phyloP scores from a whole-genome alignment of 352 stramenopile species.

The Globisporangium viniferum region DNA sequence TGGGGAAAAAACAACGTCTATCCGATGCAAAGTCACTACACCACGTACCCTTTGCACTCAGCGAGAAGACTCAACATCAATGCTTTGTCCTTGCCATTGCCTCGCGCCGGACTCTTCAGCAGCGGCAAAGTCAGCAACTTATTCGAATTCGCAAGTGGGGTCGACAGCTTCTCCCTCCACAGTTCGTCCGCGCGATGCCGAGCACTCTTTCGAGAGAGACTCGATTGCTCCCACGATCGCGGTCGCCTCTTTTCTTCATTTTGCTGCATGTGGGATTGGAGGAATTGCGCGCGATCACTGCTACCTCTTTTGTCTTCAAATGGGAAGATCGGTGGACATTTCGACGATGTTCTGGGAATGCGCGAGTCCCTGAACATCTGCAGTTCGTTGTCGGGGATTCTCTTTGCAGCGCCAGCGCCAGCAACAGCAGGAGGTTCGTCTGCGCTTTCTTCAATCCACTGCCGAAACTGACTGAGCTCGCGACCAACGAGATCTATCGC shows the following conservation, averaged over 20 bases:
- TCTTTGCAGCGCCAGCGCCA: slow-evolving; percentile 45
- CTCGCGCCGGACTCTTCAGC: slow-evolving; percentile 21
- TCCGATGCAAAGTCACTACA: background rate
- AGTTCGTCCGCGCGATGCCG: background rate
- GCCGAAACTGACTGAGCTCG: slow-evolving; percentile 31
- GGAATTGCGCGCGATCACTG: background rate
- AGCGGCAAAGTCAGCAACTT: slow-evolving; percentile 29
- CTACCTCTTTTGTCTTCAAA: background rate
- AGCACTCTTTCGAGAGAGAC: slow-evolving; percentile 7
- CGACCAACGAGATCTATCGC: slow-evolving; percentile 6
- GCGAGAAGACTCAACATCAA: slow-evolving; percentile 39
- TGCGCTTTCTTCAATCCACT: slow-evolving; percentile 41
- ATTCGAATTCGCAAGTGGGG: background rate
- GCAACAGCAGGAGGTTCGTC: slow-evolving; percentile 31
- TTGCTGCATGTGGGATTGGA: background rate
- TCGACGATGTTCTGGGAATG: slow-evolving; percentile 7
- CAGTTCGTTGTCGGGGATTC: slow-evolving; percentile 34
- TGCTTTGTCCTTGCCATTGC: slow-evolving; percentile 27
- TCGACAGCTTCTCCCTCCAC: background rate
- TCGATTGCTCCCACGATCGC: slow-evolving; percentile 4
- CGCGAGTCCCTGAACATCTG: slow-evolving; percentile 45
- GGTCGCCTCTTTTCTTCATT: background rate
- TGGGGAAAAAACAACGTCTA: background rate
- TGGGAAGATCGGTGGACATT: slow-evolving; percentile 15
- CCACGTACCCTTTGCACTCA: slow-evolving; percentile 44